Evolutionary conservation across 768 basidiomycete genomes (phyloP).

Genomic region (Boletus bicolor): DNA sequence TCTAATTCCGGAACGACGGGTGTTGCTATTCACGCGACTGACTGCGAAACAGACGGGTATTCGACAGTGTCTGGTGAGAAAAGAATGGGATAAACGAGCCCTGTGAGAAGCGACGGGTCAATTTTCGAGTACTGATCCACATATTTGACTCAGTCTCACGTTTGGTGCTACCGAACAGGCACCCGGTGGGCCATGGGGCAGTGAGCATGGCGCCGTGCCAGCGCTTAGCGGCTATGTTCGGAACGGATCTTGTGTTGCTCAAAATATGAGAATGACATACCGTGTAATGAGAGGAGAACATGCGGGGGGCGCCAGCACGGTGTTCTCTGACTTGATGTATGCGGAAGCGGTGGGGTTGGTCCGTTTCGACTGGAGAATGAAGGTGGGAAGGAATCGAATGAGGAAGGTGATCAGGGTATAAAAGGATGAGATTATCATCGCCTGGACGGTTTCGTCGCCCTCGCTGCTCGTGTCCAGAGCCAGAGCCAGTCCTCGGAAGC

Average conservation of each 20-base stretch:
- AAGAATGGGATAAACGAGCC: not conserved
- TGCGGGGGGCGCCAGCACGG: too few species aligned
- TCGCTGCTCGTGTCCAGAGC: not conserved
- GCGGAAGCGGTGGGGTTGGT: not conserved
- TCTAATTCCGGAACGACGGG: not conserved
- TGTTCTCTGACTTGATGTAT: too few species aligned
- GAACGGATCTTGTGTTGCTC: conserved; percentile 9
- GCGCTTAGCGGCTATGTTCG: not conserved
- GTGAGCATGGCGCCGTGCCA: too few species aligned
- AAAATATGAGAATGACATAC: not conserved
- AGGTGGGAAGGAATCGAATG: not conserved
- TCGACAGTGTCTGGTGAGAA: not conserved
- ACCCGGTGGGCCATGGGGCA: too few species aligned
- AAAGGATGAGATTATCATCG: not conserved
- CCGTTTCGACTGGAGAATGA: not conserved
- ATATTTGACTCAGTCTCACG: too few species aligned
- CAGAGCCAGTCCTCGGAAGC: not conserved
- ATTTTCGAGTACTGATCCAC: not conserved
- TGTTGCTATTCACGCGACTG: not conserved
- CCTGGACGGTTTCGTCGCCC: too few species aligned
- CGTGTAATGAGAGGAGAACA: too few species aligned
- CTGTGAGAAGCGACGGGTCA: not conserved
- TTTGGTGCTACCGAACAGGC: too few species aligned
- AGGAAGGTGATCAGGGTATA: not conserved
- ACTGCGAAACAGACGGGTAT: not conserved